These are phyloP conservation scores for Pelargonium nanum DNA, from an alignment of 345 rosid genomes.

Conservation along the genomic window DNA sequence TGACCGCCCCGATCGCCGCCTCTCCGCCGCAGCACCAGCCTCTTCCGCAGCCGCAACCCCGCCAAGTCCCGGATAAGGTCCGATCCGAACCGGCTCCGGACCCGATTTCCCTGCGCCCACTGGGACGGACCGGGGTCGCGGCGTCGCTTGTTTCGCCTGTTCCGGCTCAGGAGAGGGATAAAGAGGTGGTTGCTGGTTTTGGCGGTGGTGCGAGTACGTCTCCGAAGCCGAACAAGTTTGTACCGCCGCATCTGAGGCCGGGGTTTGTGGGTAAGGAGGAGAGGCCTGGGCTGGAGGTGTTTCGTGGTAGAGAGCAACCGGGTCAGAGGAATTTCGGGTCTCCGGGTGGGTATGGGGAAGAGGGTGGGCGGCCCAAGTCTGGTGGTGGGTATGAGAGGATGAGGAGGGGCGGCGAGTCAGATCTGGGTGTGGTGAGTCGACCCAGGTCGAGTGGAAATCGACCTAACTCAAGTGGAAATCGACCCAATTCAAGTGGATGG, in stretches of 20 bases:
- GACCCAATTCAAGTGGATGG: background rate
- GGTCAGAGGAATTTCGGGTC: constrained; percentile 26
- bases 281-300: constrained; percentile 29
- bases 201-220: constrained; percentile 12
- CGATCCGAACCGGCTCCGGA: constrained; percentile 20
- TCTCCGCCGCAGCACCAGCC: constrained; percentile 16
- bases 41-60: constrained; percentile 9
- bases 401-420: constrained; percentile 26
- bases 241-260: constrained; percentile 95
- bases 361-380: constrained; percentile 61
- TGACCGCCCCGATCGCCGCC: constrained; percentile 25
- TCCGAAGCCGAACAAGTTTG: constrained; percentile 45
- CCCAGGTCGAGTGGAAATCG: constrained; percentile 57
- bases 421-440: constrained; percentile 31
- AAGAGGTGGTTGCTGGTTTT: constrained; percentile 13
- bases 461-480: constrained; percentile 48
- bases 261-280: constrained; percentile 59
- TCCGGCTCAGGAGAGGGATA: constrained; percentile 18
- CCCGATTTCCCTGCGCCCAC: constrained; percentile 57
- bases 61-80: constrained; percentile 12
- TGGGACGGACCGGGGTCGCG: constrained; percentile 39
- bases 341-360: constrained; percentile 29
- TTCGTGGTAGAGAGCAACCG: constrained; percentile 12
- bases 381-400: constrained; percentile 60
- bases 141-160: constrained; percentile 15